phyloP scores from a whole-genome alignment of 2,329 filamentous ascomycete species.

The Harringtonia aguacate region DNA sequence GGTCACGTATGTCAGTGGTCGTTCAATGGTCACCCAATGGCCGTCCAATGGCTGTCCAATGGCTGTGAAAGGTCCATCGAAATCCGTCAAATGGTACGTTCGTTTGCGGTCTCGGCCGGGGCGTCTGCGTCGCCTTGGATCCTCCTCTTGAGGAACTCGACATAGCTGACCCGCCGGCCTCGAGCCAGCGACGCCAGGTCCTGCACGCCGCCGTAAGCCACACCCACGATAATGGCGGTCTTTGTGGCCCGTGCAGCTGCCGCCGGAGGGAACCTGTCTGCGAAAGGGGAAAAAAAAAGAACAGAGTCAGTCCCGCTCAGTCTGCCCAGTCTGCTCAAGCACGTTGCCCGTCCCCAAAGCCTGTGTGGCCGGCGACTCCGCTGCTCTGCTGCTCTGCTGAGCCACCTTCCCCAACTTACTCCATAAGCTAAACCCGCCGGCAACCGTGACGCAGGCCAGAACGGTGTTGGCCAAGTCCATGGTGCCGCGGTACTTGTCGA shows the following conservation, averaged over 20 bases:
- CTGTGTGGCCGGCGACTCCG: no score
- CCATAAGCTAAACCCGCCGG: conserved; percentile 78
- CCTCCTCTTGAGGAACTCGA: conserved; percentile 47
- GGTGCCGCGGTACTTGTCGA: conserved; percentile 60
- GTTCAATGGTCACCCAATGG: no score
- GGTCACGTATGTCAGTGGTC: no score
- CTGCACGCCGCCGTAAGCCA: conserved; percentile 72
- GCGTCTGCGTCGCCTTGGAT: not conserved
- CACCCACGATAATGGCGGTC: conserved; percentile 66
- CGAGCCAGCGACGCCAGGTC: conserved; percentile 59
- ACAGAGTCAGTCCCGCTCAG: no score
- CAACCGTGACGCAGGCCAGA: conserved; percentile 71
- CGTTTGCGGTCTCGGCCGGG: no score
- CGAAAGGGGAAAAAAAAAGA: no score
- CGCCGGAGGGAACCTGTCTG: conserved; percentile 70
- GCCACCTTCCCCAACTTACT: conserved; percentile 39
- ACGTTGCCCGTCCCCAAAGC: no score
- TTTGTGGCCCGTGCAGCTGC: conserved; percentile 69
- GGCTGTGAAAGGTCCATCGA: no score
- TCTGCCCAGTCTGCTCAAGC: no score
- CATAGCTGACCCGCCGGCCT: conserved; percentile 64
- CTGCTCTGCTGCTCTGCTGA: no score
- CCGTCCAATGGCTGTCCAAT: no score
- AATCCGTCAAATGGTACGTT: no score
- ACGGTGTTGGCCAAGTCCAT: conserved; percentile 75